A percentile compares a stretch with the other conserved stretches of the same genome.
phyloP scores from a whole-genome alignment of 2,329 filamentous ascomycete species.

The Phoma herbarum region DNA sequence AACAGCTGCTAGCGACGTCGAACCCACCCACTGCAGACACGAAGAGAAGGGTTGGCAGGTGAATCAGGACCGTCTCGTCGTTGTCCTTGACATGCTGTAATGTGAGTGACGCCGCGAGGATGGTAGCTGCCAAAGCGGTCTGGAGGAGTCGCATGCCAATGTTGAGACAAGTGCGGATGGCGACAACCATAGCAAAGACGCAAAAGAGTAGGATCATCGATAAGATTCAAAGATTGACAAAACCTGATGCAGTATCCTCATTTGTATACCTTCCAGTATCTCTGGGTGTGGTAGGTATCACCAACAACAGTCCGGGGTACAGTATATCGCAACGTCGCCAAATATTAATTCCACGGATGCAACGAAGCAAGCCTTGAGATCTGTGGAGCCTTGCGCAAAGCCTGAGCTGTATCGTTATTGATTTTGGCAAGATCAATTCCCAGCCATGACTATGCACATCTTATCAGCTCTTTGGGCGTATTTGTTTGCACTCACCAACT shows the following conservation, averaged over 20 bases:
- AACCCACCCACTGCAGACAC: neutral
- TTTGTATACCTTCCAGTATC: neutral
- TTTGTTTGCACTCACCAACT: too few species aligned
- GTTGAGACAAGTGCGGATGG: neutral
- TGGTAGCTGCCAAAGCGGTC: neutral
- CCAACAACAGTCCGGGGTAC: neutral
- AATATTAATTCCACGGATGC: neutral
- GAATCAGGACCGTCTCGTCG: neutral
- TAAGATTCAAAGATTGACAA: too few species aligned
- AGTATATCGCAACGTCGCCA: neutral
- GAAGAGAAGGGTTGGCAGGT: neutral
- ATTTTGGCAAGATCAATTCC: neutral
- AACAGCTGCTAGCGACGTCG: neutral
- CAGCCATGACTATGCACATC: neutral
- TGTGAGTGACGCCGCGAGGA: neutral
- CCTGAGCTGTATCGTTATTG: neutral
- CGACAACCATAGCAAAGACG: neutral
- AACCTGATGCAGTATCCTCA: neutral
- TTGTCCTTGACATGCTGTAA: neutral
- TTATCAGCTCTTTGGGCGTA: too few species aligned
- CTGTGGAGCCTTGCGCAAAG: neutral
- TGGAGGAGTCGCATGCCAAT: neutral
- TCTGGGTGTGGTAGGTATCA: neutral
- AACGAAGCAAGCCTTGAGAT: neutral
- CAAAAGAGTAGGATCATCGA: neutral